A percentile compares a stretch with the other conserved stretches of the same genome.
phyloP scores from a whole-genome alignment of 208 protist genomes.

The Phytomonas sp. region DNA sequence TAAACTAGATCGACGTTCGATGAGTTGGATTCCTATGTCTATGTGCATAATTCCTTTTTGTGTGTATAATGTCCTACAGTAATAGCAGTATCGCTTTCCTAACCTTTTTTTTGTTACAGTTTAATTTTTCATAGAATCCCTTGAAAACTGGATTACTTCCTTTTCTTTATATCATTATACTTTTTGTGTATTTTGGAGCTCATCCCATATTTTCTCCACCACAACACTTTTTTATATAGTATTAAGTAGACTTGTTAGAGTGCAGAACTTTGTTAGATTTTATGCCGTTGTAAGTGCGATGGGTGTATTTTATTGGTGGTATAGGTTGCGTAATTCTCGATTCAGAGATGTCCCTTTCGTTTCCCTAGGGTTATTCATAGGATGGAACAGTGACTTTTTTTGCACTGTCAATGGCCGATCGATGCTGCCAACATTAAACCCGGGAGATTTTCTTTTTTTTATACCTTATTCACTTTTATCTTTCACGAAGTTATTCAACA shows the following conservation, averaged over 20 bases:
- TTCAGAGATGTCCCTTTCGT: constrained; percentile 50
- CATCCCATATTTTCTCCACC: neutral
- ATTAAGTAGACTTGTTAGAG: neutral
- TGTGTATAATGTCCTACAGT: neutral
- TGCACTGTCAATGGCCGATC: constrained; percentile 63
- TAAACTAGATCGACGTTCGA: neutral
- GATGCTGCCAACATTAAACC: constrained; percentile 65
- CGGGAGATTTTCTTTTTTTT: constrained; percentile 60
- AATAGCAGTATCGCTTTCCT: neutral
- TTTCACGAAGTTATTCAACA: constrained; percentile 18
- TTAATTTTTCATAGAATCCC: neutral
- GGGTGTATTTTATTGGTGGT: neutral
- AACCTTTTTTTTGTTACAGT: neutral
- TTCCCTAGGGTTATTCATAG: constrained; percentile 52
- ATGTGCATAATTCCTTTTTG: neutral
- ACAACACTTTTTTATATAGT: neutral
- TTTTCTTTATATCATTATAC: neutral
- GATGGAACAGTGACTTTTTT: constrained; percentile 56
- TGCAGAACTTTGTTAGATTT: neutral
- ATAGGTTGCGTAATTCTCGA: constrained; percentile 2
- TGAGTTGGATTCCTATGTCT: neutral
- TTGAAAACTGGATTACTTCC: neutral
- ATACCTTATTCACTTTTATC: constrained; percentile 44
- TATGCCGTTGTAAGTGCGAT: neutral
- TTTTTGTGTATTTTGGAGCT: neutral